Evolutionary conservation across 2,329 filamentous ascomycete species (phyloP).

Genomic region (Botrytis porri): DNA sequence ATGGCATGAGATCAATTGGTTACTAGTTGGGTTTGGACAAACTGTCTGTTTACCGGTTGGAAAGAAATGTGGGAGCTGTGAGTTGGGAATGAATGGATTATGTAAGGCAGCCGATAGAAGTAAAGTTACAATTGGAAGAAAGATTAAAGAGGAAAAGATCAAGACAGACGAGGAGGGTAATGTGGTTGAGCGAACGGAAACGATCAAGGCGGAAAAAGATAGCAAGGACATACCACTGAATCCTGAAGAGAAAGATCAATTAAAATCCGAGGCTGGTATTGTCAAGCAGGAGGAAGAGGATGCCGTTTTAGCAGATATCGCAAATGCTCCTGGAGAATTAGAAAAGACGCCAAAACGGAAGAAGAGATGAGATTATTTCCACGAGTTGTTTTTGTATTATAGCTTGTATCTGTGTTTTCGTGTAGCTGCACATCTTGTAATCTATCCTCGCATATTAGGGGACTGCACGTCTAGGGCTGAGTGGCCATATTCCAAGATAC

Average conservation of each 20-base stretch:
- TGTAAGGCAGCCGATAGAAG: slow-evolving; percentile 70
- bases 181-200: slow-evolving; percentile 33
- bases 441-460: neutral
- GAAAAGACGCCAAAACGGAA: slow-evolving; percentile 21
- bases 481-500: neutral
- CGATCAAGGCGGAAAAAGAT: slow-evolving; percentile 39
- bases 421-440: neutral
- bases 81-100: slow-evolving; percentile 69
- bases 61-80: slow-evolving; percentile 76
- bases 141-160: slow-evolving; percentile 44
- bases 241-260: slow-evolving; percentile 10
- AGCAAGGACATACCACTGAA: slow-evolving; percentile 10
- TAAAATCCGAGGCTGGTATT: neutral
- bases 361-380: neutral
- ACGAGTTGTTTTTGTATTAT: neutral
- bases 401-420: neutral
- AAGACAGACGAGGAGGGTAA: slow-evolving; percentile 39
- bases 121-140: slow-evolving; percentile 58
- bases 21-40: slow-evolving; percentile 72
- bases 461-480: neutral
- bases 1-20: slow-evolving; percentile 73
- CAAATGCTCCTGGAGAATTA: slow-evolving; percentile 24
- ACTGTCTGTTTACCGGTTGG: slow-evolving; percentile 67
- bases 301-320: slow-evolving; percentile 22
- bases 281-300: slow-evolving; percentile 10